Conservation (phyloP, 2,329 filamentous ascomycete species). For the Mollisiaceae sp. region DNA sequence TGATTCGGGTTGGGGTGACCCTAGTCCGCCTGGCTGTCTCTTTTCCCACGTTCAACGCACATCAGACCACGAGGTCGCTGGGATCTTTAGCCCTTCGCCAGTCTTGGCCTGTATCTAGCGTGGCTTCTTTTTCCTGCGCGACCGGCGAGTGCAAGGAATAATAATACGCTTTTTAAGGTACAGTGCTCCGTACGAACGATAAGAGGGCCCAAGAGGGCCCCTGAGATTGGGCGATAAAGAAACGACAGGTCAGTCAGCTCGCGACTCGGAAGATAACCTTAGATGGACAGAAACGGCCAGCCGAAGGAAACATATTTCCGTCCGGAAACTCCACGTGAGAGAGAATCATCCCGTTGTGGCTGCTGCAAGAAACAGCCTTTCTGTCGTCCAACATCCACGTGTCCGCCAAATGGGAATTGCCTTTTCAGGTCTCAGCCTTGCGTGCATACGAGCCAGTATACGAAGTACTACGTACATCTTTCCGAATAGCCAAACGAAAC, state of each 20-base stretch:
- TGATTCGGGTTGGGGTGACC: background rate
- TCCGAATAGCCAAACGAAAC: background rate
- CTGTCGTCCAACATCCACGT: background rate
- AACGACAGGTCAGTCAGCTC: background rate
- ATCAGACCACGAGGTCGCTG: constrained; percentile 9
- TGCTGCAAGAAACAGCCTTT: background rate
- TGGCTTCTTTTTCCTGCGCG: constrained; percentile 10
- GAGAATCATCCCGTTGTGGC: background rate
- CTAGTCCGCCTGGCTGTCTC: background rate
- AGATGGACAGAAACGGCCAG: background rate
- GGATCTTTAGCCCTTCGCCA: background rate
- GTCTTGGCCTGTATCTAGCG: background rate
- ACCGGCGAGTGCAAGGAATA: constrained; percentile 9
- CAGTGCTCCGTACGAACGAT: background rate
- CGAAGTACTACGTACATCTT: background rate
- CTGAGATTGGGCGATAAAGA: background rate
- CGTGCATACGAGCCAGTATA: background rate
- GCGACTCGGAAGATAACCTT: background rate
- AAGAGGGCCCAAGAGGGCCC: background rate
- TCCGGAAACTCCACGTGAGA: background rate
- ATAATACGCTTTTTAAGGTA: constrained; percentile 14
- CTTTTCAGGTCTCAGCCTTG: background rate
- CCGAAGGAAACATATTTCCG: background rate
- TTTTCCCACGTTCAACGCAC: background rate
- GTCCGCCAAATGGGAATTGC: background rate